Evolutionary conservation across 1,284 basidiomycete species (phyloP), one percentile per base, ranked within the genome.

Genomic region (Apiotrichum gracile): DNA sequence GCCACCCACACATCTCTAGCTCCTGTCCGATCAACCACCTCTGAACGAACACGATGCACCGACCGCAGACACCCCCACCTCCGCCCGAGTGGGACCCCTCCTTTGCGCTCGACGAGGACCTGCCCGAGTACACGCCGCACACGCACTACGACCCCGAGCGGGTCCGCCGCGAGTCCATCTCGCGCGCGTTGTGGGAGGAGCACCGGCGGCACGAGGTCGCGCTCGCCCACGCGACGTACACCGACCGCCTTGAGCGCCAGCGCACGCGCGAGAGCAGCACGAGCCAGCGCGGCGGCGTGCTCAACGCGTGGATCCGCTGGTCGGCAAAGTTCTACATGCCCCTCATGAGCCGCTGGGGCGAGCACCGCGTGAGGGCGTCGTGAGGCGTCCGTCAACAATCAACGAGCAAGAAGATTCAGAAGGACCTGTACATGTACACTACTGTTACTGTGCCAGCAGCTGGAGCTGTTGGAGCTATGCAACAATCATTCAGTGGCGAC

Each of bases 241-340:
- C 19, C 12, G 40, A 49, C 39, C 38, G 29, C 14, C 27, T 33
- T n/a, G 48, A 49, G 31, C 39, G 48, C 10, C 48, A 47, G 35
- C 46, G 46, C 17, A 19, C 34, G 13, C 46, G 34, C 25, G 31
- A 21, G 16, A 14, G 22, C 35, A 39, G 9, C 37, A 19, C n/a
- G 5, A 31, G 31, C 31, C 10, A 13, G 22, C 22, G 9, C 35
- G 29, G 35, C 27, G 22, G 33, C 45, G 35, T 35, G 35, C 27
- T 19, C 12, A 5, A 12, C 6, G 13, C 25, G 5, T 47, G 22
- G 46, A 29, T 26, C 17, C 33, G 25, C 13, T 38, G 40, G 41
- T 29, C 25, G 12, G 49, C 49, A 22, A 43, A 44, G 41, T 51
- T 44, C 26, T 51, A 51, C 49, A 43, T 51, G 41, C 49, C 49